Evolutionary conservation across 2,329 filamentous ascomycete genomes (phyloP), one percentile per base, ranked within the genome.

Genomic region (Exophiala xenobiotica): DNA sequence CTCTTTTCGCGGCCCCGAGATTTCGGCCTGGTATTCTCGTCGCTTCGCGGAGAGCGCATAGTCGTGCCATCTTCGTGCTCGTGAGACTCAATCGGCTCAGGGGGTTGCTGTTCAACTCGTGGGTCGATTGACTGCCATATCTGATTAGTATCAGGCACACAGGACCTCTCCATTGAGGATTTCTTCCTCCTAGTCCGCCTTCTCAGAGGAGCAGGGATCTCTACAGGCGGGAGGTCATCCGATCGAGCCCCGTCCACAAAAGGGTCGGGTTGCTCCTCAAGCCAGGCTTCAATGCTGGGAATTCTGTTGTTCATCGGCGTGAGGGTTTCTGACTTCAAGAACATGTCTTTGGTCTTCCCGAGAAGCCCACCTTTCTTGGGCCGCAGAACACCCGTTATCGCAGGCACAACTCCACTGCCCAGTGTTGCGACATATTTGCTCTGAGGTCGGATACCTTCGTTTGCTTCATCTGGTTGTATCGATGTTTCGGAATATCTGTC

Each of bases 261-360:
- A 2, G 79, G 78, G 64, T 82, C 79, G 6, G 76, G 72, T 2
- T 79, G 81, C 46, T 70, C 71, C 2, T 75, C 76, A 4, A 86
- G 73, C 82, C 82, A 86, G 42, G 80, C 78, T 65, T 85, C 79
- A 20, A 86, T 77, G 41, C 80, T 79, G 46, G 75, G 74, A 11
- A 76, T 70, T 39, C 74, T 74, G 16, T 71, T 67, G 18, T 72
- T 71, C 42, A 67, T 64, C 1, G 71, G 67, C 9, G 65, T 61
- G 22, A 68, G 60, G 12, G 64, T 56, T 44, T 71, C 70, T 4
- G 69, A 67, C 49, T 69, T 70, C n/a, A 65, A 63, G 54, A 77
- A 74, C 56, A 74, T 69, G 51, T 73, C 75, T 51, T 65, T 70
- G 2, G 74, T 71, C 40, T 75, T 74, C 35, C 63, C 68, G 41